Evolutionary conservation across 1,284 basidiomycete genomes (phyloP).

Genomic region (Phenoliferia sp.): DNA sequence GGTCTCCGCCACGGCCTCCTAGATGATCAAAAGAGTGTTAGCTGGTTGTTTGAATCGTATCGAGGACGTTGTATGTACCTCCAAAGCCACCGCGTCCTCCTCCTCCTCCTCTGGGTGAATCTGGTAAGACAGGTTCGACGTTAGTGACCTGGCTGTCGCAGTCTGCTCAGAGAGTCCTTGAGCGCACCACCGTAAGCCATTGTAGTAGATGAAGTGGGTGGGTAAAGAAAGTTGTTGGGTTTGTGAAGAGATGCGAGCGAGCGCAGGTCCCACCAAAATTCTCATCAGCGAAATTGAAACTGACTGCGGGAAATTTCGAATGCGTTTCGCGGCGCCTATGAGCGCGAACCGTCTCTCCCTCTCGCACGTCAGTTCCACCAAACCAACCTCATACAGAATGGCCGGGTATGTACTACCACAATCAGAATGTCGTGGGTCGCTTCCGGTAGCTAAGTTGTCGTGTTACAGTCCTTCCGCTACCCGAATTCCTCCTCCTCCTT

Average conservation of each 20-base stretch:
- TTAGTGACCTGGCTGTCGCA: neutral
- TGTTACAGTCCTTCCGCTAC: neutral
- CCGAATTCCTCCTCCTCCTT: neutral
- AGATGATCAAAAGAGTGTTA: conserved; percentile 1
- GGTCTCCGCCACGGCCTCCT: conserved; percentile 45
- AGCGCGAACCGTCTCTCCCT: no score
- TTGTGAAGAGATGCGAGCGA: neutral
- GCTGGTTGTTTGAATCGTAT: neutral
- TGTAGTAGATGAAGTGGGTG: neutral
- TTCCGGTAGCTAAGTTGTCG: neutral
- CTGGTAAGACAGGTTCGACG: neutral
- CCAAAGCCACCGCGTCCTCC: neutral
- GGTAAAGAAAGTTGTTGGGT: neutral
- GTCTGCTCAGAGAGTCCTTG: neutral
- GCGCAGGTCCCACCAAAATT: neutral
- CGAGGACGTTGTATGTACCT: neutral
- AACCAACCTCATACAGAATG: neutral
- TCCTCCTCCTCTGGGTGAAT: neutral
- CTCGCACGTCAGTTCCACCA: neutral
- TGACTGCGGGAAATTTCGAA: neutral
- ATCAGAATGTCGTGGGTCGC: neutral
- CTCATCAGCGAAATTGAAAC: neutral
- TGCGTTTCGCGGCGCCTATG: neutral
- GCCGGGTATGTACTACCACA: neutral
- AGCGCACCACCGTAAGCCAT: neutral